Percentiles rank a stretch among this genome's conserved stretches.
Evolutionary conservation across 2,329 filamentous ascomycete genomes (phyloP).

Genomic region (Lasiodiplodia sp.): DNA sequence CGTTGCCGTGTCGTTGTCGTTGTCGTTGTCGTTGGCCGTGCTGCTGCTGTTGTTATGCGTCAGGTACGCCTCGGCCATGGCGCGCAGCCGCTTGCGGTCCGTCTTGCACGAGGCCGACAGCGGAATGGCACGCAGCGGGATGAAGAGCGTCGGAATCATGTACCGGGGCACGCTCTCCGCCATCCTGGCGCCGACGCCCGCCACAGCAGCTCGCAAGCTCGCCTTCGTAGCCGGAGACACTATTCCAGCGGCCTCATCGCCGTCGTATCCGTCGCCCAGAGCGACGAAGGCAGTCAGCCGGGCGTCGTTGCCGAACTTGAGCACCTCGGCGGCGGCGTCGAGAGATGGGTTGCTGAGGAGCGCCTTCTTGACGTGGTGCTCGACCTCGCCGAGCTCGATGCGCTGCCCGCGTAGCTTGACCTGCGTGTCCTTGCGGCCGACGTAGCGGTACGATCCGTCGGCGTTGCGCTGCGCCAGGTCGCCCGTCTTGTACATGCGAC

Average conservation of each 20-base stretch:
- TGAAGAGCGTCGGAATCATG: constrained; percentile 51
- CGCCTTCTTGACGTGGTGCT: constrained; percentile 40
- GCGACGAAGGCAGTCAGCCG: constrained; percentile 10
- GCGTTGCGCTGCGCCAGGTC: constrained; percentile 40
- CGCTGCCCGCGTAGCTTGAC: constrained; percentile 7
- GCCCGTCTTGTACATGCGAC: constrained; percentile 30
- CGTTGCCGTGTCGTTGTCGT: constrained; percentile 56
- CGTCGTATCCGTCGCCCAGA: constrained; percentile 1
- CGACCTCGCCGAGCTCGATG: constrained; percentile 20
- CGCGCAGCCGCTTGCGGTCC: constrained; percentile 35
- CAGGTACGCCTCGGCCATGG: constrained; percentile 32
- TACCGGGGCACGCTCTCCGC: constrained; percentile 33
- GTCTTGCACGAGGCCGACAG: constrained; percentile 45
- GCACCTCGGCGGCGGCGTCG: constrained; percentile 19
- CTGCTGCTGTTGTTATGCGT: neutral
- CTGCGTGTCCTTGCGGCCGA: constrained; percentile 43
- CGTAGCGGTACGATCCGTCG: constrained; percentile 44
- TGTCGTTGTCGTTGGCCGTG: constrained; percentile 42
- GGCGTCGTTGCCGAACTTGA: constrained; percentile 3
- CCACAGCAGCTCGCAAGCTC: constrained; percentile 35
- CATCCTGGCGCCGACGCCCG: neutral
- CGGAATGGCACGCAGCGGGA: constrained; percentile 47
- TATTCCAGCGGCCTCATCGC: neutral
- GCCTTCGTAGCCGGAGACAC: constrained; percentile 24
- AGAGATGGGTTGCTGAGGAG: constrained; percentile 33